Percentiles rank a stretch among this genome's conserved stretches.
Evolutionary conservation across 768 basidiomycete genomes (phyloP).

Genomic region (Mycena leptocephala): DNA sequence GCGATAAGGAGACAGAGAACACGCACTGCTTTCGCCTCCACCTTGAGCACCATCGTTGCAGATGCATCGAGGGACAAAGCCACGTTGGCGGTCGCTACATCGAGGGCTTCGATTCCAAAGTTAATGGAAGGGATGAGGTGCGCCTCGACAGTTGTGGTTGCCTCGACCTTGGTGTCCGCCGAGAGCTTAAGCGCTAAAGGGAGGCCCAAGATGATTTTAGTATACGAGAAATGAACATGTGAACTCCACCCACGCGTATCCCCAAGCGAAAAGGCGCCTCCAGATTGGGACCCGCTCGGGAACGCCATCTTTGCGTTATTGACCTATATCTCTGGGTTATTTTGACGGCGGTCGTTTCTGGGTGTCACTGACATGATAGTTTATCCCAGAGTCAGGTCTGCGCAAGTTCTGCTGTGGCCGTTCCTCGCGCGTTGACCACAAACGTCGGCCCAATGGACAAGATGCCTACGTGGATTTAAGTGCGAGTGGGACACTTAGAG

Average conservation of each 20-base stretch:
- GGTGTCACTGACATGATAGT: conserved; percentile 51
- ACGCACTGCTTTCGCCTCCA: conserved; percentile 13
- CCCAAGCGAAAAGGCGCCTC: conserved; percentile 14
- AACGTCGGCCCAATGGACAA: conserved; percentile 67
- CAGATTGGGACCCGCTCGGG: conserved; percentile 48
- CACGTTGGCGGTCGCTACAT: conserved; percentile 18
- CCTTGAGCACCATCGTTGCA: conserved; percentile 28
- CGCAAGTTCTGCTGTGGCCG: conserved; percentile 53
- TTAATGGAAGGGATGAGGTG: conserved; percentile 57
- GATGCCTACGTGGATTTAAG: conserved; percentile 48
- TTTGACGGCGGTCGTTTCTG: no score
- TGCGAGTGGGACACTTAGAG: background rate
- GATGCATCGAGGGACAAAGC: conserved; percentile 24
- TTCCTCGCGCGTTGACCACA: conserved; percentile 56
- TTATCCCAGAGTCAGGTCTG: conserved; percentile 62
- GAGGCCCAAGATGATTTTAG: no score
- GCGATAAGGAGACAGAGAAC: background rate
- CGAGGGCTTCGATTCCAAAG: conserved; percentile 46
- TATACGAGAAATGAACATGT: background rate
- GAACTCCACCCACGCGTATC: conserved; percentile 8
- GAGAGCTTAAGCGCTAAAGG: conserved; percentile 49
- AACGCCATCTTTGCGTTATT: conserved; percentile 60
- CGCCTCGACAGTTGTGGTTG: conserved; percentile 49
- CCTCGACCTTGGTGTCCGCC: conserved; percentile 47
- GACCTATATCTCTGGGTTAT: background rate